phyloP scores from a whole-genome alignment of 306 rosid genomes.

The Dalbergia cochinchinensis region DNA sequence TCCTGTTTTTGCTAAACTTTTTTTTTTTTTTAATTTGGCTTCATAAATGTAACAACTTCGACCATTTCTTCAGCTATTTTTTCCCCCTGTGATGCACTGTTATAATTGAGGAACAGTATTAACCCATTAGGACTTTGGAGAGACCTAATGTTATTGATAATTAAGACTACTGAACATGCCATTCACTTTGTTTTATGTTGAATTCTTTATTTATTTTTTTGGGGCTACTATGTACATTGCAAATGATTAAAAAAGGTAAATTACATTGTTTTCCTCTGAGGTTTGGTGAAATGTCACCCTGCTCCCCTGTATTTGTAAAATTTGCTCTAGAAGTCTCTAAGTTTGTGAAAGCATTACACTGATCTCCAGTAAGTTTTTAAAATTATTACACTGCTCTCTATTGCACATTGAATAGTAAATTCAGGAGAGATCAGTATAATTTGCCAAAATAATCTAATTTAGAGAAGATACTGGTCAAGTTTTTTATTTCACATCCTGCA shows the following conservation, averaged over 20 bases:
- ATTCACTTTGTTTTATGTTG: constrained; percentile 33
- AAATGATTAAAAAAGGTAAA: neutral
- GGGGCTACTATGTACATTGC: constrained; percentile 9
- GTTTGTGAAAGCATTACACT: too few species aligned
- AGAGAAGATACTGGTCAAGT: constrained; percentile 35
- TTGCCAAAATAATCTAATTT: constrained; percentile 14
- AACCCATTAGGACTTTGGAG: neutral
- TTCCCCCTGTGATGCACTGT: neutral
- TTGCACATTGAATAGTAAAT: too few species aligned
- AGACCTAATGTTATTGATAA: constrained; percentile 29
- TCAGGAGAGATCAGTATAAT: too few species aligned
- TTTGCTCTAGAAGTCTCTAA: too few species aligned
- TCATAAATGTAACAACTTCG: constrained; percentile 25
- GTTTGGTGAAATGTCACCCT: too few species aligned
- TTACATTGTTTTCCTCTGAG: too few species aligned
- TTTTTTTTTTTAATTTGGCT: neutral
- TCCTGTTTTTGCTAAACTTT: neutral
- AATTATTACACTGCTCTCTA: too few species aligned
- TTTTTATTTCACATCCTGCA: constrained; percentile 36
- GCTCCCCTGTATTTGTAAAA: too few species aligned
- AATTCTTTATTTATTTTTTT: neutral
- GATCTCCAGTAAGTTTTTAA: too few species aligned
- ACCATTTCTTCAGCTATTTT: neutral
- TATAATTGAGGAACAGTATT: constrained; percentile 28
- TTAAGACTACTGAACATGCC: constrained; percentile 19